A percentile compares a stretch with the other conserved stretches of the same genome.
phyloP scores from a whole-genome alignment of 139 green algal genomes.

The Chlorella sorokiniana region DNA sequence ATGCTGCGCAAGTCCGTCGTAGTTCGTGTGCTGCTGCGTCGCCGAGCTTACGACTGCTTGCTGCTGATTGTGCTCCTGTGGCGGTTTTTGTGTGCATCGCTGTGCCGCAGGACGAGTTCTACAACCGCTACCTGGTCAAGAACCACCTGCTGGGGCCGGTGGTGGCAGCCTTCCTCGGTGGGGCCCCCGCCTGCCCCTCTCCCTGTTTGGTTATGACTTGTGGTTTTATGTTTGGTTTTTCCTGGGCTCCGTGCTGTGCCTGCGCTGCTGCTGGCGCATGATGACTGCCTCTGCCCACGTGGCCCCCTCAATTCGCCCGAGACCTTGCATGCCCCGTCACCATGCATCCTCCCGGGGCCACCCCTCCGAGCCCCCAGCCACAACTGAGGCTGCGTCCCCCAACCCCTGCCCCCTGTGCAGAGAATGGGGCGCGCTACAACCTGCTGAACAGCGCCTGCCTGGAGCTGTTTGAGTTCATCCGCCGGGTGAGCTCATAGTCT shows the following conservation, averaged over 20 bases:
- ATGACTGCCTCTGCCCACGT: too few relatives aligned
- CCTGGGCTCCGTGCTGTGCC: too few relatives aligned
- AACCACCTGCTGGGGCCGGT: conserved; percentile 86
- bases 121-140: conserved; percentile 75
- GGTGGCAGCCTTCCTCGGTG: conserved; percentile 75
- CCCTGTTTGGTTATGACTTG: too few relatives aligned
- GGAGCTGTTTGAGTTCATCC: conserved; percentile 66
- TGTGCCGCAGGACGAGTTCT: conserved; percentile 78
- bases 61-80: neutral
- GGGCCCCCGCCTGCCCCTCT: neutral
- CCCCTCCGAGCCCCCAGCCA: neutral
- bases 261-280: too few relatives aligned
- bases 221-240: too few relatives aligned
- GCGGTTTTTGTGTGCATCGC: neutral
- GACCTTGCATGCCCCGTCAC: too few relatives aligned
- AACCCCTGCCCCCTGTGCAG: neutral
- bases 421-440: conserved; percentile 75
- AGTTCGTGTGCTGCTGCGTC: neutral
- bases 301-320: too few relatives aligned
- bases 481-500: conserved; percentile 1
- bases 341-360: too few relatives aligned
- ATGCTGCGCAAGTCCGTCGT: too few relatives aligned
- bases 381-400: neutral
- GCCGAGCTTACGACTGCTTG: neutral
- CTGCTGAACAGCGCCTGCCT: conserved; percentile 45